Base-by-base conservation (phyloP, 108 stramenopile genomes). In the Schizochytrium sp. region DNA sequence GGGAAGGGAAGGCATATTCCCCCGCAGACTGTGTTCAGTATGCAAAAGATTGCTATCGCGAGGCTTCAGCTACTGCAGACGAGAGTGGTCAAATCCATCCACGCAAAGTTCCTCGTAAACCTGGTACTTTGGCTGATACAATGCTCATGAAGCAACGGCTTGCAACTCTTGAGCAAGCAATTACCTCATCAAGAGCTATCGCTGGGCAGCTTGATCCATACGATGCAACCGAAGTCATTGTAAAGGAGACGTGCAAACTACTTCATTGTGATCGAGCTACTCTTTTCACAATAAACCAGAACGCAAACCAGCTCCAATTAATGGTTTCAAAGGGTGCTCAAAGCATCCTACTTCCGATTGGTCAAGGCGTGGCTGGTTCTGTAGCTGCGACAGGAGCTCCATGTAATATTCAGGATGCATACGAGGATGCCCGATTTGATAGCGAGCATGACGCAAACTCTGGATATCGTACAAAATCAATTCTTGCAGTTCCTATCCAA, bases 391-490 rank as follows among this genome's bases (percentile, higher is more conserved):
- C 64, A 3, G 92, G 92, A n/a, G 46, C n/a, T 73, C 55, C 28
- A 2, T 60, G 64, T 44, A 89, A 89, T 59, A 92, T 93, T 19
- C 2, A 47, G 0, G 93, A 93, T 87, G 92, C 92, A n/a, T 92
- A 91, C 53, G 49, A 59, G 15, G 93, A 93, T 88, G 2, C 90
- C 0, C 89, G 93, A 46, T 93, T 93, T 61, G 61, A 90, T 87
- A 47, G 19, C 13, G 19, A 57, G 15, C 28, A 50, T 17, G 94
- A 95, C 72, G 61, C 89, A 44, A 89, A 87, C n/a, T 61, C 91
- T 2, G 94, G 94, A 5, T 95, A 91, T 90, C 61, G 72, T 61
- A 95, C 94, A 12, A 83, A 90, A 41, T 88, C 92, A 15, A 87
- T 94, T 7, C 53, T 94, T n/a, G 93, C 90, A 60, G 92, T 61